These are phyloP conservation scores for Pisolithus orientalis DNA, from an alignment of 768 basidiomycete species.

Conservation along the genomic window DNA sequence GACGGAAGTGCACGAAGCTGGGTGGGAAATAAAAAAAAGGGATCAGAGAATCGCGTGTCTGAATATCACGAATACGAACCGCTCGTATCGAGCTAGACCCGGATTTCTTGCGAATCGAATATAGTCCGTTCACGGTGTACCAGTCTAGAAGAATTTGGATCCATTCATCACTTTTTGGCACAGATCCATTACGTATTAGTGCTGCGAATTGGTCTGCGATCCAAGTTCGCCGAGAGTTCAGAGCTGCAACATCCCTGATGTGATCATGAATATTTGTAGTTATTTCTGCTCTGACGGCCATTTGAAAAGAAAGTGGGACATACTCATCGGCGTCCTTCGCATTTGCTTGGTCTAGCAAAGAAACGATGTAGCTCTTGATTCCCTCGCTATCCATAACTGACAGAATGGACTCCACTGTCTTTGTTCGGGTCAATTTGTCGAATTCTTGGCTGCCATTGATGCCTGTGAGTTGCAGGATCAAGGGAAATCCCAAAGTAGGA, in stretches of 20 bases:
- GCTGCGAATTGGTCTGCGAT: slow-evolving; percentile 78
- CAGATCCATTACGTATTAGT: slow-evolving; percentile 70
- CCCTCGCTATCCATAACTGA: slow-evolving; percentile 66
- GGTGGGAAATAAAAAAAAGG: slow-evolving; percentile 1
- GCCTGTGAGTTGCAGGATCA: slow-evolving; percentile 82
- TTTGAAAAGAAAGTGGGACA: slow-evolving; percentile 7
- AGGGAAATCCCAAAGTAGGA: slow-evolving; percentile 74
- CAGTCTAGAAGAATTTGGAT: slow-evolving; percentile 72
- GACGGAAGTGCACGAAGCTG: slow-evolving; percentile 59
- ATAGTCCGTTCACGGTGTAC: slow-evolving; percentile 77
- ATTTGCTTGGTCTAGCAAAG: slow-evolving; percentile 61
- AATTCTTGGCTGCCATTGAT: slow-evolving; percentile 82
- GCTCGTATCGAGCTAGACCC: slow-evolving; percentile 53
- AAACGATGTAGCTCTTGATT: slow-evolving; percentile 68
- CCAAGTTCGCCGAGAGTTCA: slow-evolving; percentile 67
- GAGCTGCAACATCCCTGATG: slow-evolving; percentile 37
- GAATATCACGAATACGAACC: slow-evolving; percentile 37
- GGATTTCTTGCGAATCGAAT: slow-evolving; percentile 65
- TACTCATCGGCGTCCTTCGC: slow-evolving; percentile 38
- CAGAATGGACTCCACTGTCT: slow-evolving; percentile 83
- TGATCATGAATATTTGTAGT: neutral
- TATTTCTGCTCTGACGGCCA: slow-evolving; percentile 10
- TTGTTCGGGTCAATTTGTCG: slow-evolving; percentile 87
- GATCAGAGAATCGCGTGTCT: neutral
- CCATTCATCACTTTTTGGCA: slow-evolving; percentile 80